phyloP scores from a whole-genome alignment of 768 basidiomycete genomes.

The Hypholoma fasciculare region DNA sequence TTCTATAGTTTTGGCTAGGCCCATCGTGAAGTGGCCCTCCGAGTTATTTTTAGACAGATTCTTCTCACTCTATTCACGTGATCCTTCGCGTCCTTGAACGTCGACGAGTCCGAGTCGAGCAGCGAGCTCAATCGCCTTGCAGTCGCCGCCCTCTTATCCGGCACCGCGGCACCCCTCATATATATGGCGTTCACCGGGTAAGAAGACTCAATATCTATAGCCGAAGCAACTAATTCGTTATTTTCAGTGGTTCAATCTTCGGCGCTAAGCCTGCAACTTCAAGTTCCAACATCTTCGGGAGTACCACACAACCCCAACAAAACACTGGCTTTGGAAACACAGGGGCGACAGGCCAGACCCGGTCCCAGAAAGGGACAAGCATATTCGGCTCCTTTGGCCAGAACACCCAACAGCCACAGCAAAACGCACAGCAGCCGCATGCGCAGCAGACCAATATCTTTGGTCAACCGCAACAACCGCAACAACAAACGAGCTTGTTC shows the following conservation, averaged over 20 bases:
- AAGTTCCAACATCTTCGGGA: slow-evolving; percentile 35
- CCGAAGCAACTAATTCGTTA: not conserved
- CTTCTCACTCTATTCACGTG: slow-evolving; percentile 12
- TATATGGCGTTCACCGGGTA: slow-evolving; percentile 23
- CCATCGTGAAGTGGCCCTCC: not conserved
- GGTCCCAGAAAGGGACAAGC: slow-evolving; percentile 2
- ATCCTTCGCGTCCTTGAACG: slow-evolving; percentile 4
- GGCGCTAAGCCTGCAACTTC: slow-evolving; percentile 37
- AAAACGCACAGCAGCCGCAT: slow-evolving; percentile 17
- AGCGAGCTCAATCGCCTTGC: not conserved
- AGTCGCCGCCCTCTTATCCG: not conserved
- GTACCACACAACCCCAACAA: slow-evolving; percentile 25
- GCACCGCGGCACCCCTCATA: not conserved
- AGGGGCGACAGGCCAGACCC: slow-evolving; percentile 8
- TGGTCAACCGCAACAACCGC: slow-evolving; percentile 18
- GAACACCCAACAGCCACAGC: slow-evolving; percentile 20
- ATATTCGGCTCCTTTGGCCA: slow-evolving; percentile 28
- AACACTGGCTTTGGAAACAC: slow-evolving; percentile 25
- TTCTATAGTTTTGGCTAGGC: too few relatives aligned
- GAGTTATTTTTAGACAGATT: not conserved
- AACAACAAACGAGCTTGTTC: slow-evolving; percentile 19
- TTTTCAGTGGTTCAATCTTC: slow-evolving; percentile 33
- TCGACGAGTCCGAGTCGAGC: not conserved
- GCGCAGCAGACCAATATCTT: slow-evolving; percentile 3
- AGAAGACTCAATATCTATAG: too few relatives aligned